phyloP scores from a whole-genome alignment of 768 basidiomycete species.

The Suillus luteus region DNA sequence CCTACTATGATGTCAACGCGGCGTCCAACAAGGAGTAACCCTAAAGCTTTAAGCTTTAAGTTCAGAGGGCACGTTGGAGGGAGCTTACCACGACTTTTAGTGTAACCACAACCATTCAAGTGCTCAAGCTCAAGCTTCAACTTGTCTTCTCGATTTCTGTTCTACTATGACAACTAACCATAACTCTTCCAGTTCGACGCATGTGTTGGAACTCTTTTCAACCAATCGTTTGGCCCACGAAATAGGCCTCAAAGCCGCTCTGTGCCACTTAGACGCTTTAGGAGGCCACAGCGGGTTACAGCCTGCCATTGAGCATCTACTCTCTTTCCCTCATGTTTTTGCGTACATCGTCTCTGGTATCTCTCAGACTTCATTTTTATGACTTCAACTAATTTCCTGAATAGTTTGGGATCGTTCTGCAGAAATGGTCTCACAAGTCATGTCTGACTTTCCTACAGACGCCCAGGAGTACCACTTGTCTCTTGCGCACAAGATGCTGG shows the following conservation, averaged over 20 bases:
- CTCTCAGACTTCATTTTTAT: neutral
- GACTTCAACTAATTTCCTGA: neutral
- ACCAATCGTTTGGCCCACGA: slow-evolving; percentile 16
- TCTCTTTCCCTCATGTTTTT: slow-evolving; percentile 28
- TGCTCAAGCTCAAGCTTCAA: neutral
- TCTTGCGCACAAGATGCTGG: slow-evolving; percentile 23
- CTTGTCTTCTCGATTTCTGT: neutral
- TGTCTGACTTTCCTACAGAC: slow-evolving; percentile 35
- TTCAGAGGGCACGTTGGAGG: neutral
- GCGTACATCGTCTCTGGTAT: slow-evolving; percentile 32
- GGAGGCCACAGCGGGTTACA: slow-evolving; percentile 19
- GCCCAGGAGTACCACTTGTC: slow-evolving; percentile 26
- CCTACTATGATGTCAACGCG: neutral
- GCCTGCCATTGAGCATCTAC: slow-evolving; percentile 29
- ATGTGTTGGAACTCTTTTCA: neutral
- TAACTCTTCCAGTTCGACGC: too few species aligned
- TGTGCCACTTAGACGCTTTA: slow-evolving; percentile 19
- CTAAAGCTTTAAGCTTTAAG: neutral
- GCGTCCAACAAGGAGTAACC: neutral
- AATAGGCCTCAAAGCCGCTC: slow-evolving; percentile 22
- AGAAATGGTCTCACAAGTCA: slow-evolving; percentile 30
- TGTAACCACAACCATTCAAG: neutral
- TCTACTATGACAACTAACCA: too few species aligned
- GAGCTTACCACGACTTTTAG: neutral
- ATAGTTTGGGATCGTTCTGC: slow-evolving; percentile 20